phyloP scores from a whole-genome alignment of 2,329 filamentous ascomycete species.

The Sporothrix dimorphospora region DNA sequence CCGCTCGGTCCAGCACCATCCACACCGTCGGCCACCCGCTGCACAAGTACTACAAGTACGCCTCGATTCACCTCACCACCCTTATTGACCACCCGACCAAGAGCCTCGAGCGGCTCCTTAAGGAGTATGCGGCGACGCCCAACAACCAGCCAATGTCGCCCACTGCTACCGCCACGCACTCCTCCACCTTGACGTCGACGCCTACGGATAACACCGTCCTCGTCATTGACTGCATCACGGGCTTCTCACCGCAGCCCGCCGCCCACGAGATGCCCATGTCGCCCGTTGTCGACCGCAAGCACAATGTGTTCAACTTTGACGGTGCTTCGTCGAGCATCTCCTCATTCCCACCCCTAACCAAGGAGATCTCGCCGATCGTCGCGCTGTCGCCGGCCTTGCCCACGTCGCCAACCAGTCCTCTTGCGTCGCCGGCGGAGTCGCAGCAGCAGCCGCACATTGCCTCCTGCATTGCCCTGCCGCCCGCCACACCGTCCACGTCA shows the following conservation, averaged over 20 bases:
- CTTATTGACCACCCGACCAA: slow-evolving; percentile 54
- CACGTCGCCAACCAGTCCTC: neutral
- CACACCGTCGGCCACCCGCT: slow-evolving; percentile 62
- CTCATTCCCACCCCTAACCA: slow-evolving; percentile 32
- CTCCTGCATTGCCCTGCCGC: neutral
- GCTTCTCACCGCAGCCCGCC: slow-evolving; percentile 49
- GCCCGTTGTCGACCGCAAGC: slow-evolving; percentile 48
- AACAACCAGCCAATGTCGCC: slow-evolving; percentile 41
- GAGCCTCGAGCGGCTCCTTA: slow-evolving; percentile 53
- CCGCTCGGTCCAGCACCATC: slow-evolving; percentile 51
- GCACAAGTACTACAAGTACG: slow-evolving; percentile 65
- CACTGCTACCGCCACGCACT: slow-evolving; percentile 31
- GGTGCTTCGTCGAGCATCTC: slow-evolving; percentile 16
- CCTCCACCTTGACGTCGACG: neutral
- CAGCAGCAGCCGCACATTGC: slow-evolving; percentile 1
- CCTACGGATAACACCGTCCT: slow-evolving; percentile 47
- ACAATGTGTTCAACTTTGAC: slow-evolving; percentile 35
- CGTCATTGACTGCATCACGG: slow-evolving; percentile 66
- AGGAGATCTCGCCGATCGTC: slow-evolving; percentile 33
- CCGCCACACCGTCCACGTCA: neutral
- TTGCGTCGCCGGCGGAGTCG: neutral
- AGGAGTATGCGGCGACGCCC: slow-evolving; percentile 39
- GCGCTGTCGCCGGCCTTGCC: slow-evolving; percentile 18
- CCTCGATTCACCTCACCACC: slow-evolving; percentile 61
- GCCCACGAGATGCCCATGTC: slow-evolving; percentile 54